phyloP scores from a whole-genome alignment of 108 stramenopile species.

The Cyclotella cryptica region DNA sequence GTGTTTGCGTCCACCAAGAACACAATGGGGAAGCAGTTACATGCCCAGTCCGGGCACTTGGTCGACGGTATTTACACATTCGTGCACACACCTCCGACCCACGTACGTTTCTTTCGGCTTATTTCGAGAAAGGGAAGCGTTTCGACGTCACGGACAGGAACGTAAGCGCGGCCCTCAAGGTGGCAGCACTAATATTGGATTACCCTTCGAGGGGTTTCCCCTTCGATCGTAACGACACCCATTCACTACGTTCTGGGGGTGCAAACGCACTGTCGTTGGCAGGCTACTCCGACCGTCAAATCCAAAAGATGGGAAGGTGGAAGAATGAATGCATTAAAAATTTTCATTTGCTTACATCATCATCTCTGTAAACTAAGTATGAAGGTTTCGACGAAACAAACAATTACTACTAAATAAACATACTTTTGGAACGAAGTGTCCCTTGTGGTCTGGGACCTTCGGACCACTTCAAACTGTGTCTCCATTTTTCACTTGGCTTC shows the following conservation, averaged over 20 bases:
- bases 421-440: not conserved
- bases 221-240: conserved; percentile 10
- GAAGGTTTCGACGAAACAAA: no score
- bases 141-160: conserved; percentile 1
- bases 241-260: not conserved
- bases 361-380: no score
- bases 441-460: not conserved
- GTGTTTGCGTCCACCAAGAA: no score
- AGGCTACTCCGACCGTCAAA: conserved; percentile 13
- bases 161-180: not conserved
- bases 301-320: conserved; percentile 22
- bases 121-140: no score
- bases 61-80: no score
- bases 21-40: no score
- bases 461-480: not conserved
- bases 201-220: conserved; percentile 5
- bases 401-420: not conserved
- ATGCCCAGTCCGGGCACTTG: no score
- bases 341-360: no score
- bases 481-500: conserved; percentile 61
- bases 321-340: conserved; percentile 6
- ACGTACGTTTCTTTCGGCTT: no score
- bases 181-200: not conserved
- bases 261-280: conserved; percentile 3
- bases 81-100: no score